phyloP scores from a whole-genome alignment of 2,329 filamentous ascomycete species.

The Neofusicoccum ribis region DNA sequence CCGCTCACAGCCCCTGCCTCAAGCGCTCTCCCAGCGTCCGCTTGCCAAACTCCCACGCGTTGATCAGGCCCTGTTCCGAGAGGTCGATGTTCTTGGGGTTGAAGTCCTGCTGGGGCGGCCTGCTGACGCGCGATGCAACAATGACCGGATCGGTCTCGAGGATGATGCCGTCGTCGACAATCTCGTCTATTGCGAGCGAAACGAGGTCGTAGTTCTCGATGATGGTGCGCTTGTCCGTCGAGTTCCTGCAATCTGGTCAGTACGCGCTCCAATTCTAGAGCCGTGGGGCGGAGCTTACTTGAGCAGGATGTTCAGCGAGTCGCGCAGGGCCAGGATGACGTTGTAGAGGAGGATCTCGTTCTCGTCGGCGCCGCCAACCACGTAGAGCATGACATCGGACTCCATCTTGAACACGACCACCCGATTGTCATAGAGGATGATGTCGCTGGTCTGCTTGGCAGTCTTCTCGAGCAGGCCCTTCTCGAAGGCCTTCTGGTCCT shows the following conservation, averaged over 20 bases:
- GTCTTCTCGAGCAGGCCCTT: slow-evolving; percentile 94
- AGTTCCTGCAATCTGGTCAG: slow-evolving; percentile 62
- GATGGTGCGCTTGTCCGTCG: slow-evolving; percentile 94
- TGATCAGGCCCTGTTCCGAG: slow-evolving; percentile 92
- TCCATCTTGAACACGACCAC: slow-evolving; percentile 98
- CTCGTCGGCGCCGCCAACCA: slow-evolving; percentile 87
- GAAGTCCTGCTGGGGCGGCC: slow-evolving; percentile 86
- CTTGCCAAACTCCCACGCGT: slow-evolving; percentile 81
- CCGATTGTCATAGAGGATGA: slow-evolving; percentile 95
- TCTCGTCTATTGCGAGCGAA: slow-evolving; percentile 87
- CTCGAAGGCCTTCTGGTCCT: slow-evolving; percentile 95
- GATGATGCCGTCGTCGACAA: slow-evolving; percentile 71
- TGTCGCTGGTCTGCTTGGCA: slow-evolving; percentile 90
- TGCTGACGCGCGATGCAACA: slow-evolving; percentile 87
- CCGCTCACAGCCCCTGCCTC: slow-evolving; percentile 12
- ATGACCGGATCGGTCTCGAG: slow-evolving; percentile 96
- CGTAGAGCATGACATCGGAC: slow-evolving; percentile 94
- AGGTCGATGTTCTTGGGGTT: slow-evolving; percentile 89
- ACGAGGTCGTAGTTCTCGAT: slow-evolving; percentile 99
- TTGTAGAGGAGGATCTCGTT: slow-evolving; percentile 97
- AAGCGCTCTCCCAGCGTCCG: slow-evolving; percentile 17
- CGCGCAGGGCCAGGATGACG: slow-evolving; percentile 85
- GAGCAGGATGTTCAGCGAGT: slow-evolving; percentile 85
- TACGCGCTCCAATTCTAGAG: not conserved
- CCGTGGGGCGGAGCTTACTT: slow-evolving; percentile 62